Percentiles rank a stretch among this genome's conserved stretches.
Conservation (phyloP, 441 rosid genomes). For the Populus hybrid region DNA sequence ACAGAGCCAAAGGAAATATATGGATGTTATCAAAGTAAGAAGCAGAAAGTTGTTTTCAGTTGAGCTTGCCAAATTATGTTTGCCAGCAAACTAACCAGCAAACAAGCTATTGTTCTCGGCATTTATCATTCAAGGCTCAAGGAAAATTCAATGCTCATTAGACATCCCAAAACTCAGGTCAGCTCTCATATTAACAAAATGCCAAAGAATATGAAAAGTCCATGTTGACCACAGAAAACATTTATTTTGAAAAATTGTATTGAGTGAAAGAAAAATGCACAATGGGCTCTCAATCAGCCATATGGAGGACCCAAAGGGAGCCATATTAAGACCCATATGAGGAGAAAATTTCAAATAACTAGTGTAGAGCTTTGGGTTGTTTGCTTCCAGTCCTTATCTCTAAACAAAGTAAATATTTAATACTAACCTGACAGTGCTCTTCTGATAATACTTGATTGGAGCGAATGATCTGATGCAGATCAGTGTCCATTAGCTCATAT, state of each 20-base stretch:
- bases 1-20: not conserved
- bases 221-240: not conserved
- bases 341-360: not conserved
- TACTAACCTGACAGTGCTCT: constrained; percentile 69
- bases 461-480: constrained; percentile 51
- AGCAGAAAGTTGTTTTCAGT: not conserved
- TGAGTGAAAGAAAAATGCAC: not conserved
- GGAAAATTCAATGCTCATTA: not conserved
- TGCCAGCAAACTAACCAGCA: not conserved
- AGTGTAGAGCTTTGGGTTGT: not conserved
- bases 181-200: not conserved
- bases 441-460: constrained; percentile 52
- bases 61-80: not conserved
- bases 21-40: not conserved
- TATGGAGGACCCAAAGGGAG: not conserved
- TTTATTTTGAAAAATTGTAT: not conserved
- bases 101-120: not conserved
- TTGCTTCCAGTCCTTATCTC: not conserved
- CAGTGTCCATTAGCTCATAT: constrained; percentile 27
- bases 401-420: constrained; percentile 2
- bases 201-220: not conserved
- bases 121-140: not conserved
- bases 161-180: not conserved
- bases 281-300: not conserved
- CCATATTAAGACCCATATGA: not conserved